A percentile compares a stretch with the other conserved stretches of the same genome.
Evolutionary conservation across 2,329 filamentous ascomycete species (phyloP).

Genomic region (Chaetomiaceae sp.): DNA sequence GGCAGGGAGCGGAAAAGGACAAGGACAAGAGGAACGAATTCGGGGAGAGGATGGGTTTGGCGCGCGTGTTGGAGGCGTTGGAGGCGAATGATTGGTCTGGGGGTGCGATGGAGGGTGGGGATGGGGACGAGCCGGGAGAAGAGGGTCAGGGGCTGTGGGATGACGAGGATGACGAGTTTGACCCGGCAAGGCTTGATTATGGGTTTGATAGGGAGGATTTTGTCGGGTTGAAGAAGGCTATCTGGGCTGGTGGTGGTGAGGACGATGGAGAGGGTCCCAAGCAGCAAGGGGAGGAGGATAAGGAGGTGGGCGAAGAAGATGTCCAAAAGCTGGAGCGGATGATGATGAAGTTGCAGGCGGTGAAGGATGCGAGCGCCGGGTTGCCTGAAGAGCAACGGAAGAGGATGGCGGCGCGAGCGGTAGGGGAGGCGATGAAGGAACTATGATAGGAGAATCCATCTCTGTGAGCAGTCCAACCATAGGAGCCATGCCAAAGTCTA

Average conservation of each 20-base stretch:
- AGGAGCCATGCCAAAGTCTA: too few relatives aligned
- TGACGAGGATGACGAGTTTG: slow-evolving; percentile 35
- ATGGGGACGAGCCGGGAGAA: slow-evolving; percentile 26
- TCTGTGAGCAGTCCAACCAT: too few relatives aligned
- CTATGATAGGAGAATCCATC: slow-evolving; percentile 27
- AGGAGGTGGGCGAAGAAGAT: slow-evolving; percentile 44
- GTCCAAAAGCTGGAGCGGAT: slow-evolving; percentile 58
- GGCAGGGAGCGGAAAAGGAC: slow-evolving; percentile 27
- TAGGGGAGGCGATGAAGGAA: slow-evolving; percentile 61
- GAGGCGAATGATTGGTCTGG: slow-evolving; percentile 62
- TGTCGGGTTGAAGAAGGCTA: slow-evolving; percentile 47
- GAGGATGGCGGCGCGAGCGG: slow-evolving; percentile 56
- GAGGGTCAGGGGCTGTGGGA: slow-evolving; percentile 15
- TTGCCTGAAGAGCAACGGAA: slow-evolving; percentile 58
- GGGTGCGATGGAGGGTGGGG: slow-evolving; percentile 25
- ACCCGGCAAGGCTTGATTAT: slow-evolving; percentile 48
- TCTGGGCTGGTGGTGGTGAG: slow-evolving; percentile 40
- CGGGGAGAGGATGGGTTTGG: slow-evolving; percentile 57
- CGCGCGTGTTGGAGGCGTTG: slow-evolving; percentile 56
- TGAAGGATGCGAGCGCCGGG: slow-evolving; percentile 55
- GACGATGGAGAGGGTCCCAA: slow-evolving; percentile 23
- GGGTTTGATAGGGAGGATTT: slow-evolving; percentile 51
- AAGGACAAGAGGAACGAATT: slow-evolving; percentile 50
- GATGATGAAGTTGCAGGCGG: slow-evolving; percentile 61
- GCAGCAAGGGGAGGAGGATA: slow-evolving; percentile 29